Evolutionary conservation across 805 yeast species (phyloP), one percentile per base, ranked within the genome.

Genomic region (Zygosaccharomyces kombuchaensis): DNA sequence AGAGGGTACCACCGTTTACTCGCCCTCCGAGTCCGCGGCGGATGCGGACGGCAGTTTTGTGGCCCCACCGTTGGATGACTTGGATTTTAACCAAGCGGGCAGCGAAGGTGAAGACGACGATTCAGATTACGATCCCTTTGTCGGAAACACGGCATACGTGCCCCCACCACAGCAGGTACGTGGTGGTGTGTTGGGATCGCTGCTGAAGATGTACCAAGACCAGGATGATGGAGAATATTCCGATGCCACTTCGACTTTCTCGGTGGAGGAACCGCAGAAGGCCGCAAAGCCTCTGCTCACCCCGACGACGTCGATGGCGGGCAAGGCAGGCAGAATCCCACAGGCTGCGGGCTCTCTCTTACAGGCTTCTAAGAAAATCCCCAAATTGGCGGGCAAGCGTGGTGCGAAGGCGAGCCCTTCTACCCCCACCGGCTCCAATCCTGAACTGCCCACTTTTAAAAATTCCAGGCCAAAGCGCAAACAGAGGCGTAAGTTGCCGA

Each of bases 121-220:
- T 13, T 38, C 41, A n/a, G 61, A 58, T 25, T 79, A 76, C 16
- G 57, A 57, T 19, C 53, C 55, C 1, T 47, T 54, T 34, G 43
- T 52, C 38, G 57, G 48, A 8, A 53, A 45, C 22, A 47, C 53
- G 7, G 54, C 58, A 36, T 71, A 76, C 44, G 75, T 80, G 1
- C 76, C 82, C 0, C 79, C 84, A 6, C 85, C 84, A 0, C 70
- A 74, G 34, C 76, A 76, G 43, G 90, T 87, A 9, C 84, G 84
- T 54, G 89, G 89, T 21, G 96, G 97, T 64, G 91, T 89, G 13
- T 72, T 89, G 23, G 86, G 96, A 0, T 80, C 91, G 1, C 72
- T 89, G 51, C 71, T 89, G 52, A 76, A 81, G 49, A 70, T 89
- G 39, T 88, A 89, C 59, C 83, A 80, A 36, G 53, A 56, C 34